Base-by-base conservation (phyloP, 148 eudicot species). In the Salicornia ramosissima region DNA sequence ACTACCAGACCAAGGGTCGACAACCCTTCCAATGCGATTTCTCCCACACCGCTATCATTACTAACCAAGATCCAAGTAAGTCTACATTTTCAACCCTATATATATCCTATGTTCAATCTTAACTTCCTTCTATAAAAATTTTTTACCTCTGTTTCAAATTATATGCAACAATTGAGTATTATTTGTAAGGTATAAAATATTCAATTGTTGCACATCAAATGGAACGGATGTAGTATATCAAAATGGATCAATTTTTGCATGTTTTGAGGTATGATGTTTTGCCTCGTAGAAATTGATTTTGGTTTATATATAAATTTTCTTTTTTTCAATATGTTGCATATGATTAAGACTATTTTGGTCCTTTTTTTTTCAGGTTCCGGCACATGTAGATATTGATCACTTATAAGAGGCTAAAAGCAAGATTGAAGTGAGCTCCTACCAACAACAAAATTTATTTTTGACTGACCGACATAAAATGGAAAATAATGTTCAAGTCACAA, bases 1-100 rank as follows among this genome's bases (percentile, higher is more conserved):
- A 31, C 52, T 82, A 82, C 54, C 85, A 82, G 53, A 76, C 74
- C 73, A 82, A 79, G 65, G 85, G 85, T 19, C 82, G 77, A 67
- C 71, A 39, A 10, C 69, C 71, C 13, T 69, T 34, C 73, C 76
- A 79, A n/a, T 82, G 85, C 26, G 77, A 79, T 67, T 82, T 82
- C 73, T 60, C 85, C 16, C 28, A 52, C 36, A 58, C 82, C 2
- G 85, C 61, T 49, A 18, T 79, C 30, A 42, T 79, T 47, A 69
- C 70, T 29, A 36, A 26, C 49, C 57, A 26, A 7, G 54, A 82
- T 49, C 85, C 85, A 34, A 79, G 85, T 82, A 79, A 78, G 82
- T 75, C 33, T n/a, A 4, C 53, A 36, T 28, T 6, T 8, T 31
- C 4, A 42, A 2, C 13, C 13, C 1, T 9, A 42, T 42, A 42